Percentiles rank a stretch among this genome's conserved stretches.
phyloP scores from a whole-genome alignment of 495 filamentous ascomycete genomes.

The Aspergillus sparsus region DNA sequence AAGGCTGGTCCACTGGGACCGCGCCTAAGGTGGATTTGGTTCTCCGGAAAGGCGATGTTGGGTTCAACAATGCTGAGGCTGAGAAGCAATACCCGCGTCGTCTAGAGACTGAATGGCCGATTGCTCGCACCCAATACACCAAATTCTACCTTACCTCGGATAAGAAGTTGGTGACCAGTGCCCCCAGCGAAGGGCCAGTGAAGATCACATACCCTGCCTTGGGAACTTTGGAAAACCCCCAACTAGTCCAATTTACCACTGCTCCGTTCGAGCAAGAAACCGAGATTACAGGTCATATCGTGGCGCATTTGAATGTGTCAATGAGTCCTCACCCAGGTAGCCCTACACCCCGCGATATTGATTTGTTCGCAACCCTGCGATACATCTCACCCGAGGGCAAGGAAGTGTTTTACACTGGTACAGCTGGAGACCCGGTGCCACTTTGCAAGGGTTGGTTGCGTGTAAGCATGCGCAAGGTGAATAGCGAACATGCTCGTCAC shows the following conservation, averaged over 20 bases:
- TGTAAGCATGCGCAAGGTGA: constrained; percentile 53
- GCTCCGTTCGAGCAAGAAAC: constrained; percentile 56
- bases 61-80: constrained; percentile 59
- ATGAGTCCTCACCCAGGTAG: constrained; percentile 42
- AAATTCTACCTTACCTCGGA: constrained; percentile 53
- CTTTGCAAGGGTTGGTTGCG: constrained; percentile 49
- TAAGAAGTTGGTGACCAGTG: constrained; percentile 30
- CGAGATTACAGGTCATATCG: constrained; percentile 67
- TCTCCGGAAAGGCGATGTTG: constrained; percentile 62
- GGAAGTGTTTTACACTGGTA: constrained; percentile 67
- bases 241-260: constrained; percentile 55
- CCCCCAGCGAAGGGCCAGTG: constrained; percentile 12
- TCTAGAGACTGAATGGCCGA: constrained; percentile 63
- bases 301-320: constrained; percentile 62
- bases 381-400: constrained; percentile 55
- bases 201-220: constrained; percentile 58
- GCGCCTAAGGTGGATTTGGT: constrained; percentile 57
- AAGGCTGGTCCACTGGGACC: constrained; percentile 60
- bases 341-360: constrained; percentile 54
- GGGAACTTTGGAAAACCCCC: constrained; percentile 48
- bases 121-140: constrained; percentile 60
- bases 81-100: constrained; percentile 54
- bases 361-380: constrained; percentile 65
- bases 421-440: constrained; percentile 49
- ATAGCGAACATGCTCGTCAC: constrained; percentile 50